These are phyloP conservation scores for Cydonia oblonga DNA, from an alignment of 331 rosid genomes.

Conservation along the genomic window DNA sequence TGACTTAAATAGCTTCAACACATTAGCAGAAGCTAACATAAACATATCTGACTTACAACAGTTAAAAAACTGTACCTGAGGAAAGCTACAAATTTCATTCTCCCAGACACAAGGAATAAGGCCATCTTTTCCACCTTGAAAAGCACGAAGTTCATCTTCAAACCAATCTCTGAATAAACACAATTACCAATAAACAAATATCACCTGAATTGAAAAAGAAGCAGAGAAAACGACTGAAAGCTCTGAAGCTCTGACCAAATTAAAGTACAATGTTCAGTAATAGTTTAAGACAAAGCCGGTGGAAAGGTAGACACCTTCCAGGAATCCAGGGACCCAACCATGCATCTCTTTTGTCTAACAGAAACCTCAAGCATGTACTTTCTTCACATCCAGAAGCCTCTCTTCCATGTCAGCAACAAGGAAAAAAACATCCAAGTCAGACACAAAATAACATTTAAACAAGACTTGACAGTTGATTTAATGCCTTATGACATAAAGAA, in stretches of 20 bases:
- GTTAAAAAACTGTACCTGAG: constrained; percentile 48
- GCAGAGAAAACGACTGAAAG: background rate
- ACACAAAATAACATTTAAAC: background rate
- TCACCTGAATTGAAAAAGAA: background rate
- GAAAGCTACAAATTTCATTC: constrained; percentile 74
- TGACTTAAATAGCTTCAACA: background rate
- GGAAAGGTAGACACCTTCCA: constrained; percentile 57
- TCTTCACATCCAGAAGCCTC: constrained; percentile 81
- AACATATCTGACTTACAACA: background rate
- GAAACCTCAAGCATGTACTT: constrained; percentile 87
- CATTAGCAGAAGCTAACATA: background rate
- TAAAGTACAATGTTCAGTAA: background rate
- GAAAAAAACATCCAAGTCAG: constrained; percentile 19
- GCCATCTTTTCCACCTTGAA: constrained; percentile 93
- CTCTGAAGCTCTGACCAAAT: background rate
- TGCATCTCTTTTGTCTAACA: constrained; percentile 92
- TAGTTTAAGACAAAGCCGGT: background rate
- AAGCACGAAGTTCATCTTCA: constrained; percentile 95
- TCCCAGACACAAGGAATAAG: constrained; percentile 86
- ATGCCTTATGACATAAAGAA: background rate
- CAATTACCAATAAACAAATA: background rate
- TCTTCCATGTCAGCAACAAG: constrained; percentile 34
- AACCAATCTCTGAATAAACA: constrained; percentile 74
- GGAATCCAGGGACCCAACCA: constrained; percentile 99
- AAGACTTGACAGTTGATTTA: background rate